These are phyloP conservation scores for Dacryopinax primogenitus DNA, from an alignment of 768 basidiomycete genomes.

Conservation along the genomic window DNA sequence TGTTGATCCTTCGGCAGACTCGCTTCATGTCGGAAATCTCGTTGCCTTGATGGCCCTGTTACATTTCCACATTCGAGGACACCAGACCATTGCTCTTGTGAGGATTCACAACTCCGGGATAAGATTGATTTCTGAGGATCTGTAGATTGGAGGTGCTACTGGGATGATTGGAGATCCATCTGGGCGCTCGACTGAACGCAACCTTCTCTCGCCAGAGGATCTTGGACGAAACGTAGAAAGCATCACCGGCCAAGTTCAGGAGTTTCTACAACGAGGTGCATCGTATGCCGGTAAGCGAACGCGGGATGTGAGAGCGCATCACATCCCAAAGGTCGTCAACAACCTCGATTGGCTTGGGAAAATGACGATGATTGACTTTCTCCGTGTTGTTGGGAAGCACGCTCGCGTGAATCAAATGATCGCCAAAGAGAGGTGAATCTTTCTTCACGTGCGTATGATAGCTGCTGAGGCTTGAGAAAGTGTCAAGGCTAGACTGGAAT, in stretches of 20 bases:
- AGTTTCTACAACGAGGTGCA: slow-evolving; percentile 57
- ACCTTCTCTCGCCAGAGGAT: slow-evolving; percentile 44
- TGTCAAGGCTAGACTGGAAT: slow-evolving; percentile 64
- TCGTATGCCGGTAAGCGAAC: slow-evolving; percentile 41
- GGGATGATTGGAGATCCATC: slow-evolving; percentile 96
- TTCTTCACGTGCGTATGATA: not conserved
- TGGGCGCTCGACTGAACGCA: slow-evolving; percentile 70
- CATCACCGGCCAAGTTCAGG: slow-evolving; percentile 51
- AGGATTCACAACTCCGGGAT: slow-evolving; percentile 23
- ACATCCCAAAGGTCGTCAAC: slow-evolving; percentile 38
- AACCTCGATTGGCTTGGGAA: slow-evolving; percentile 69
- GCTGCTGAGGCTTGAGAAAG: slow-evolving; percentile 30
- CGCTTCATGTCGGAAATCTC: slow-evolving; percentile 88
- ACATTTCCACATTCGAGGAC: slow-evolving; percentile 80
- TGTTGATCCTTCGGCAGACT: slow-evolving; percentile 80
- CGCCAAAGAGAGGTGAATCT: slow-evolving; percentile 62
- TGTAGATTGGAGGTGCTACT: slow-evolving; percentile 87
- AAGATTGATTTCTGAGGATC: slow-evolving; percentile 4
- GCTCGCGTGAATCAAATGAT: slow-evolving; percentile 83
- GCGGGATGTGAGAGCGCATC: slow-evolving; percentile 13
- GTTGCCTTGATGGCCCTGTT: slow-evolving; percentile 74
- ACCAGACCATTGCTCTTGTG: slow-evolving; percentile 71
- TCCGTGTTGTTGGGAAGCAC: slow-evolving; percentile 65
- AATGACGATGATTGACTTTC: slow-evolving; percentile 67
- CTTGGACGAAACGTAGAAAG: slow-evolving; percentile 52